phyloP scores from a whole-genome alignment of 495 filamentous ascomycete species.

The Jackrogersella minutella region DNA sequence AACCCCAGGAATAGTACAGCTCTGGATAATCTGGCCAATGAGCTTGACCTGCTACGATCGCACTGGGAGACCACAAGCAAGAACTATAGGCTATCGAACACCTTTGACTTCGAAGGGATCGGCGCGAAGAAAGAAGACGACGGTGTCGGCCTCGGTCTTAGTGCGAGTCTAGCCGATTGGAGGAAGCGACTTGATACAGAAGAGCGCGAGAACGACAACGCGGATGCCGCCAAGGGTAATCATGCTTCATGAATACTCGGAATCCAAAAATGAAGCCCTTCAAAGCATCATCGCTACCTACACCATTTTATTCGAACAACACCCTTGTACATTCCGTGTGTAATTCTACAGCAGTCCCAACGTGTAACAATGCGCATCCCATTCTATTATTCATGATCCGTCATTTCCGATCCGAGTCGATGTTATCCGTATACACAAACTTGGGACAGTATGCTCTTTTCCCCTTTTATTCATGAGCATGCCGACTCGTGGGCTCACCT shows the following conservation, averaged over 20 bases:
- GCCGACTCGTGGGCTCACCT: conserved; percentile 4
- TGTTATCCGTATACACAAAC: conserved; percentile 13
- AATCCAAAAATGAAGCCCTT: neutral
- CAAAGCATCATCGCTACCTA: neutral
- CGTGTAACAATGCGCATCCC: conserved; percentile 15
- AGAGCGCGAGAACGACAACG: conserved; percentile 47
- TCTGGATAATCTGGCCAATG: conserved; percentile 87
- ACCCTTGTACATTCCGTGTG: conserved; percentile 17
- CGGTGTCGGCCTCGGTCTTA: conserved; percentile 59
- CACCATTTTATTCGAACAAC: neutral
- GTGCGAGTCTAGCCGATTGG: conserved; percentile 77
- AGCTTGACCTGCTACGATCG: conserved; percentile 84
- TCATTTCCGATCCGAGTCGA: conserved; percentile 17
- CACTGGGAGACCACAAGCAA: conserved; percentile 98
- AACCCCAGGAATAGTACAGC: conserved; percentile 80
- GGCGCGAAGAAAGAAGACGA: conserved; percentile 61
- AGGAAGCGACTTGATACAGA: conserved; percentile 74
- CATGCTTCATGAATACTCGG: conserved; percentile 24
- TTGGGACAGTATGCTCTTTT: conserved; percentile 8
- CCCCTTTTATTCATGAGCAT: conserved; percentile 17
- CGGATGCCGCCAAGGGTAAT: conserved; percentile 19
- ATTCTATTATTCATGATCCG: conserved; percentile 7
- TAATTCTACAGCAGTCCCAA: conserved; percentile 8
- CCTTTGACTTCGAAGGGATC: conserved; percentile 80
- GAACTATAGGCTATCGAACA: conserved; percentile 85